A percentile compares a stretch with the other conserved stretches of the same genome.
Evolutionary conservation across 2,329 filamentous ascomycete genomes (phyloP).

Genomic region (Sclerotiophoma versabilis): DNA sequence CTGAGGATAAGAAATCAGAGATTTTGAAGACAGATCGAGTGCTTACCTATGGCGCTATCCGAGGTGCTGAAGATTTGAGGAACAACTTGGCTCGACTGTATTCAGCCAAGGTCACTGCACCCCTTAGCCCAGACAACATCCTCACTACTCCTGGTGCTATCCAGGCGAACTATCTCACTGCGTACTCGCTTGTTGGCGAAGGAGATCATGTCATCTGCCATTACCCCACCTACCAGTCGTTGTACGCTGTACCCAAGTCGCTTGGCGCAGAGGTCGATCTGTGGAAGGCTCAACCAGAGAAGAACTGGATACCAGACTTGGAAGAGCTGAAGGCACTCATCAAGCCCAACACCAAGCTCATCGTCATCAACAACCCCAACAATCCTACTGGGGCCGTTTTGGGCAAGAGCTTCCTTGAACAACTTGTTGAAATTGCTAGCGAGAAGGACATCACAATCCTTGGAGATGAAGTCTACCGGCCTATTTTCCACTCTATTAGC

Average conservation of each 20-base stretch:
- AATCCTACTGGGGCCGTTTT: slow-evolving; percentile 81
- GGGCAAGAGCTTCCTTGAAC: slow-evolving; percentile 64
- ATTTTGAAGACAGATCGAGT: slow-evolving; percentile 62
- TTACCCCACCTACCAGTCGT: slow-evolving; percentile 82
- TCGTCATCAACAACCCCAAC: slow-evolving; percentile 77
- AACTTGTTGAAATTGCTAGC: slow-evolving; percentile 69
- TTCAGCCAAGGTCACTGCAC: slow-evolving; percentile 59
- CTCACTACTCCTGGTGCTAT: slow-evolving; percentile 83
- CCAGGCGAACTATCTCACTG: slow-evolving; percentile 79
- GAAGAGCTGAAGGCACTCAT: slow-evolving; percentile 71
- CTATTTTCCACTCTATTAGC: slow-evolving; percentile 75
- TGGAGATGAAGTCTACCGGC: slow-evolving; percentile 83
- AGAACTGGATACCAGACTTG: slow-evolving; percentile 72
- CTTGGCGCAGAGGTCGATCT: slow-evolving; percentile 79
- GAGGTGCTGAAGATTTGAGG: slow-evolving; percentile 70
- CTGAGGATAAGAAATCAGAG: slow-evolving; percentile 60
- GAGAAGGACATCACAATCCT: slow-evolving; percentile 71
- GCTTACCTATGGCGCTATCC: slow-evolving; percentile 77
- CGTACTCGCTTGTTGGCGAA: slow-evolving; percentile 74
- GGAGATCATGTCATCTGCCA: slow-evolving; percentile 87
- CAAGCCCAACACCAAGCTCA: slow-evolving; percentile 73
- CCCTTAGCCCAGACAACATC: slow-evolving; percentile 67
- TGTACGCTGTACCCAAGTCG: slow-evolving; percentile 76
- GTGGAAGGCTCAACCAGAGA: slow-evolving; percentile 72
- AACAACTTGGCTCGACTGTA: slow-evolving; percentile 71